These are phyloP conservation scores for Helenozyma rhizophorensis DNA, from an alignment of 805 yeast genomes.

Conservation along the genomic window DNA sequence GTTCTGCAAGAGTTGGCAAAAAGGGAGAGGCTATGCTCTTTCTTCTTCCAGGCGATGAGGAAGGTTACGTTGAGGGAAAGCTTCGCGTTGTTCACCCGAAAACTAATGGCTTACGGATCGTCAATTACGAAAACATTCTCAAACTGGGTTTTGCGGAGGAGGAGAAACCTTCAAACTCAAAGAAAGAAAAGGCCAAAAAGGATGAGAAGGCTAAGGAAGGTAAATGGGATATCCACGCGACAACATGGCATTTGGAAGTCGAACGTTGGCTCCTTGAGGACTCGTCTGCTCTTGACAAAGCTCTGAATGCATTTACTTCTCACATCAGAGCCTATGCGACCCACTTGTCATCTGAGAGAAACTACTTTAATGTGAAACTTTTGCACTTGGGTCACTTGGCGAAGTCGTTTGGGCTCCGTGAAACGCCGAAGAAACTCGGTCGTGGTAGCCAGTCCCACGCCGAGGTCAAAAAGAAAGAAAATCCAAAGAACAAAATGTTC, in stretches of 20 bases:
- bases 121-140: conserved; percentile 31
- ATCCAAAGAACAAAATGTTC: conserved; percentile 69
- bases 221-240: conserved; percentile 90
- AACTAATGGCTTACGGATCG: conserved; percentile 27
- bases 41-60: conserved; percentile 86
- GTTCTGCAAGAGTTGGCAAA: conserved; percentile 97
- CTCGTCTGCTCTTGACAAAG: conserved; percentile 52
- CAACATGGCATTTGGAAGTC: conserved; percentile 89
- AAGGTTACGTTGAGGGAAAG: conserved; percentile 64
- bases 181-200: conserved; percentile 27
- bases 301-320: conserved; percentile 78
- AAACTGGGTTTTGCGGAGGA: conserved; percentile 32
- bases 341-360: conserved; percentile 77
- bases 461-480: conserved; percentile 49
- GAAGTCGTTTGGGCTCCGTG: conserved; percentile 90
- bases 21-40: conserved; percentile 75
- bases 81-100: conserved; percentile 37
- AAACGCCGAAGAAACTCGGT: conserved; percentile 83
- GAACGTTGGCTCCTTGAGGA: conserved; percentile 87
- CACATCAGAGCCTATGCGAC: conserved; percentile 96
- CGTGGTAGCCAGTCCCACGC: conserved; percentile 23
- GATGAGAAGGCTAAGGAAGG: conserved; percentile 38
- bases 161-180: no score
- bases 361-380: conserved; percentile 71
- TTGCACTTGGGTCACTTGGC: conserved; percentile 96